Evolutionary conservation across 306 rosid species (phyloP).

Genomic region (Clitoria ternatea): DNA sequence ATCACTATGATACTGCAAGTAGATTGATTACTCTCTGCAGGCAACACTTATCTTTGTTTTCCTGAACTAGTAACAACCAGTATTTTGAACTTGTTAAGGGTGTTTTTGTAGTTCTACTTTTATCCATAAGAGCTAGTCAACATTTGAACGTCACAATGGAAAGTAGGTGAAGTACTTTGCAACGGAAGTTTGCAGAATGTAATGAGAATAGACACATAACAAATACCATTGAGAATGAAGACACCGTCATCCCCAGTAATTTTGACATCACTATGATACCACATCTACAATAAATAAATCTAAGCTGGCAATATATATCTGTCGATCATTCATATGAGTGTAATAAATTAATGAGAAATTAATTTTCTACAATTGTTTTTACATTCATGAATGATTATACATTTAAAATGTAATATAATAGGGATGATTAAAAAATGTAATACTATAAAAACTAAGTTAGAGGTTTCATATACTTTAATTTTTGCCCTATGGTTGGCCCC

Average conservation of each 20-base stretch:
- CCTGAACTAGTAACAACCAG: background rate
- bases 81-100: background rate
- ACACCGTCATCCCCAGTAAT: background rate
- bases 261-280: constrained; percentile 9
- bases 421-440: too few relatives aligned
- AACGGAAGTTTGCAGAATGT: background rate
- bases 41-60: constrained; percentile 15
- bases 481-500: background rate
- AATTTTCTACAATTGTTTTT: too few relatives aligned
- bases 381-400: too few relatives aligned
- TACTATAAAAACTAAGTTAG: too few relatives aligned
- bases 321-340: background rate
- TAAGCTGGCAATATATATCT: background rate
- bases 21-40: too few relatives aligned
- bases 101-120: background rate
- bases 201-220: background rate
- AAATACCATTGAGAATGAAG: background rate
- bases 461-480: background rate
- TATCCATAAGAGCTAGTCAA: background rate
- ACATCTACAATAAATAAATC: background rate
- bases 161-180: constrained; percentile 22
- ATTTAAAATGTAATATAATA: too few relatives aligned
- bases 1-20: too few relatives aligned
- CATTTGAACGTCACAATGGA: constrained; percentile 14
- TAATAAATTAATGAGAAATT: background rate